Base-by-base conservation (phyloP, 805 yeast genomes). In the Lachancea cidri region DNA sequence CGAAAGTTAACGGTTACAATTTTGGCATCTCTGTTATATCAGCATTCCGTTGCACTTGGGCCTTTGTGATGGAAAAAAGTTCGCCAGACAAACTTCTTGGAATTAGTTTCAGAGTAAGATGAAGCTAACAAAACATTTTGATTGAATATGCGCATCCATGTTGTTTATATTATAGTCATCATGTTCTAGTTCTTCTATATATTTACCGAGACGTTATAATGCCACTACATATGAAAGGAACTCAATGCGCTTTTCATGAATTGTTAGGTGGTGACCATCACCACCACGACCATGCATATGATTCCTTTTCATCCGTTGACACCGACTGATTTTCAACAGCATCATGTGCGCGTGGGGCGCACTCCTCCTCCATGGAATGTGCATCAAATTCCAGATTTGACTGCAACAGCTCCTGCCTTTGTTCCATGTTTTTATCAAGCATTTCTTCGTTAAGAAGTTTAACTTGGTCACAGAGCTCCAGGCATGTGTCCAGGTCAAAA, bases 401-500 rank as follows among this genome's bases (percentile, higher is more conserved):
- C 19, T 29, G 33, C 4, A 27, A 15, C 11, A 36, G 25, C 22
- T 36, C 39, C 8, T 27, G 20, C 24, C 22, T 24, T 15, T 36
- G 18, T 15, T 41, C 44, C 7, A 15, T 11, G 11, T 35, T 33
- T 2, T 38, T 36, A 17, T 38, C 44, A 17, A 18, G 11, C 6
- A 33, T 20, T 6, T 40, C 42, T 18, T 36, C 45, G 22, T 46
- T 44, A 33, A 46, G 35, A 18, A 41, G 27, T 8, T 35, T 40
- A n/a, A 46, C 42, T 22, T 41, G 30, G 19, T 46, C 50, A 29
- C 50, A 43, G n/a, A 46, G 22, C 14, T 39, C 47, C 29, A 41
- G 19, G 16, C 50, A 46, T 16, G 47, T 44, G 24, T 46, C 47
- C 17, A 46, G 29, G 30, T 46, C 50, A 27, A 31, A 46, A 32